A percentile compares a stretch with the other conserved stretches of the same genome.
These are phyloP conservation scores for Linanthus parryae DNA, from an alignment of 148 eudicot genomes.

Conservation along the genomic window DNA sequence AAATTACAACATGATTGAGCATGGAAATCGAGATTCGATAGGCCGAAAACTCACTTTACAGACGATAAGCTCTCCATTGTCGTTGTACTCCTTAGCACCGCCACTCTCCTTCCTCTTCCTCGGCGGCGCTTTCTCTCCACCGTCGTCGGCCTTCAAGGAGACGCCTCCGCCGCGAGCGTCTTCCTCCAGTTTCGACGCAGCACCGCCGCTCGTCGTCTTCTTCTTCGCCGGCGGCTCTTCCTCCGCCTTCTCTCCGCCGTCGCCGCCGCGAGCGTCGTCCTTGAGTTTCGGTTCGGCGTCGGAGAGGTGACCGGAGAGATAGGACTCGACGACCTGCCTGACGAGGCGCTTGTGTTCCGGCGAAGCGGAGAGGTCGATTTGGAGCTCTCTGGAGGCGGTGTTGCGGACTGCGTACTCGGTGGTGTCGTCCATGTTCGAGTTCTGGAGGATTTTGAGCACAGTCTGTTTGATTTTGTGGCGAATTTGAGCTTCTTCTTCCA, in stretches of 20 bases:
- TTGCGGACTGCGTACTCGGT: conserved; percentile 71
- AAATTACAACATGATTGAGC: not conserved
- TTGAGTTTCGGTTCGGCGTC: conserved; percentile 5
- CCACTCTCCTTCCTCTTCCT: conserved; percentile 19
- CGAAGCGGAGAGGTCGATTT: conserved; percentile 60
- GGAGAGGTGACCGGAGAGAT: conserved; percentile 32
- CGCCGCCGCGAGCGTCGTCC: conserved; percentile 24
- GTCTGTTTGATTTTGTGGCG: conserved; percentile 41
- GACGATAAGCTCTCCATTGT: conserved; percentile 79
- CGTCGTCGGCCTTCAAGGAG: conserved; percentile 32
- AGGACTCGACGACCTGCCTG: conserved; percentile 54
- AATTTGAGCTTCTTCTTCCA: conserved; percentile 7
- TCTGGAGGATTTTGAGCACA: conserved; percentile 50
- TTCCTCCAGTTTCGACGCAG: conserved; percentile 11
- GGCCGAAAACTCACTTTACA: conserved; percentile 43
- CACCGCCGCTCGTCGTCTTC: conserved; percentile 23
- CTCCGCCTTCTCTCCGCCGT: conserved; percentile 8
- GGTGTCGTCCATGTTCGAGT: conserved; percentile 60
- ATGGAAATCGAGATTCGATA: not conserved
- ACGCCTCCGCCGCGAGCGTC: too few species aligned
- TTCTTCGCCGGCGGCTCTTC: conserved; percentile 9
- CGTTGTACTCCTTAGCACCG: conserved; percentile 64
- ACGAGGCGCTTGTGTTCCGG: conserved; percentile 57
- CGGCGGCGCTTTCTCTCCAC: conserved; percentile 22
- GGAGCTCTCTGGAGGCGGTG: conserved; percentile 57